Evolutionary conservation across 2,329 filamentous ascomycete genomes (phyloP).

Genomic region (Xylariaceae sp.): DNA sequence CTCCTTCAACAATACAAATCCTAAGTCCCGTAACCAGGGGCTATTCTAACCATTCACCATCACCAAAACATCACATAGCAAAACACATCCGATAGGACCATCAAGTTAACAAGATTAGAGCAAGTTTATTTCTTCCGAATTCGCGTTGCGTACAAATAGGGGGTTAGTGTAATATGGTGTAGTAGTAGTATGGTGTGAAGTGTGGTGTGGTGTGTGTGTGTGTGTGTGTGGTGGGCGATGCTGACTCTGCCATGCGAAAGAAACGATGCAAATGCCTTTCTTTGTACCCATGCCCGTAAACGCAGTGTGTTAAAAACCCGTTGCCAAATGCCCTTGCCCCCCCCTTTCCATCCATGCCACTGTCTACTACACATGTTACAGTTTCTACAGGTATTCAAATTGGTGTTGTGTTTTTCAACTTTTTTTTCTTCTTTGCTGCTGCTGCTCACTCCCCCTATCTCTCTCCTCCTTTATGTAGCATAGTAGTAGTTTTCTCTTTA

Average conservation of each 20-base stretch:
- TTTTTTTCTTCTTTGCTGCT: neutral
- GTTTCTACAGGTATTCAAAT: conserved; percentile 17
- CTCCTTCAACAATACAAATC: no score
- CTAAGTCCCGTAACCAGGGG: no score
- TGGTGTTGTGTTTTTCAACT: conserved; percentile 6
- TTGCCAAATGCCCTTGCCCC: neutral
- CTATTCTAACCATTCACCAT: no score
- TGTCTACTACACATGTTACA: conserved; percentile 17
- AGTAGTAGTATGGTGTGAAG: no score
- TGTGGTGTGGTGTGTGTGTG: no score
- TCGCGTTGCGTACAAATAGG: conserved; percentile 6
- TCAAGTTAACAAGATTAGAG: conserved; percentile 9
- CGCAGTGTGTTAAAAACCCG: neutral
- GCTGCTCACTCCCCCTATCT: neutral
- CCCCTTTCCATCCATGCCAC: conserved; percentile 12
- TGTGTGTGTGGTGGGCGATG: no score
- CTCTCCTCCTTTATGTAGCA: neutral
- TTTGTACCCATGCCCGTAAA: conserved; percentile 6
- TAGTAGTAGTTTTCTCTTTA: neutral
- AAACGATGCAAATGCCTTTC: conserved; percentile 14
- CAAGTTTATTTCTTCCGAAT: conserved; percentile 7
- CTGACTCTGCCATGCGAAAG: conserved; percentile 9
- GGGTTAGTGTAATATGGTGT: no score
- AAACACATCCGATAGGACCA: no score
- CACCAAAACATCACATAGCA: no score